Evolutionary conservation across 768 basidiomycete genomes (phyloP), one percentile per base, ranked within the genome.

Genomic region (Leccinum truebloodii): DNA sequence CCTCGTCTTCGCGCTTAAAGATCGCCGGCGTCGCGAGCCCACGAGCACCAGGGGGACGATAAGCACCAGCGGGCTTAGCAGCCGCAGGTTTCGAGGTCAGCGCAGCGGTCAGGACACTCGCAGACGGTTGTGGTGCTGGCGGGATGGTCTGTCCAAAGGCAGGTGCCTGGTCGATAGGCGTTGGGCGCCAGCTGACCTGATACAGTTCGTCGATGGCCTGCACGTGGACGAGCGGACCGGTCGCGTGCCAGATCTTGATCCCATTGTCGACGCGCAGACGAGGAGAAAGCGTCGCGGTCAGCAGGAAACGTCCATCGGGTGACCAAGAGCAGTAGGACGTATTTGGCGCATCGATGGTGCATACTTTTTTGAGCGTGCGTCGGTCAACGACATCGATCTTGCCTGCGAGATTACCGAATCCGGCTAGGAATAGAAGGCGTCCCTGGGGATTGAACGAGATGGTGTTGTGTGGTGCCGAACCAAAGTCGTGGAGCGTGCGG

Each of bases 241-340:
- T 82, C 73, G 92, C 95, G 73, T 96, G 95, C 91, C 90, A 98
- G 61, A 99, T 82, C 78, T 95, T 97, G 74, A 98, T 86, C 1
- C 95, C 95, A 67, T 98, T 98, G 78, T 99, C 97, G 60, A 99
- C 97, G 41, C 97, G 87, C 53, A 98, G 78, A 24, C 97, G 86
- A 0, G 97, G 97, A 18, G 92, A 95, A n/a, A 98, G 84, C 0
- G 94, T 98, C 3, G 95, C 94, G 8, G 96, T 98, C 22, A 22
- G 22, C 66, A 99, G 80, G 79, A 89, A 95, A 48, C 90, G 86
- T 13, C 96, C 97, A 62, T 94, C 92, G 0, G 94, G 90, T 14
- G 92, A 93, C 95, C 96, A 99, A 70, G 94, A 92, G 73, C 95
- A 98, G 69, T 89, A 81, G 0, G 93, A 94, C 0, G 96, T 94